Evolutionary conservation across 2,329 filamentous ascomycete species (phyloP).

Genomic region (Neoascochyta sp.): DNA sequence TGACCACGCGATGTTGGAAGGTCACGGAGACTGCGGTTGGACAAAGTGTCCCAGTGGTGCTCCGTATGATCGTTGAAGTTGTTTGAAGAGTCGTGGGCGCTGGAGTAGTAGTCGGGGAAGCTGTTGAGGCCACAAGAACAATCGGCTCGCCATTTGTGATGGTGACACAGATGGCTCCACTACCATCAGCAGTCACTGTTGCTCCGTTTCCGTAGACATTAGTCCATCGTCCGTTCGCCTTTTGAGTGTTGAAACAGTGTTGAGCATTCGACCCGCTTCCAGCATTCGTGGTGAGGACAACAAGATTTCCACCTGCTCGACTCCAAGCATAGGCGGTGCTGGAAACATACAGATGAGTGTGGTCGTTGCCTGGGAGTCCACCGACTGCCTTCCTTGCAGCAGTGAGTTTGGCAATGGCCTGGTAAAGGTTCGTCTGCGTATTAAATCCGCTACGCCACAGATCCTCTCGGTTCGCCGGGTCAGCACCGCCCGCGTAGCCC

Average conservation of each 20-base stretch:
- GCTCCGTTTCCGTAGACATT: constrained; percentile 39
- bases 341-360: constrained; percentile 44
- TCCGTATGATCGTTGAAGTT: constrained; percentile 1
- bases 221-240: constrained; percentile 40
- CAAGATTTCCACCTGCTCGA: constrained; percentile 43
- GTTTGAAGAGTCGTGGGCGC: constrained; percentile 8
- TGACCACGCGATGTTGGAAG: constrained; percentile 48
- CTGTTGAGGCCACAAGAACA: constrained; percentile 33
- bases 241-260: constrained; percentile 45
- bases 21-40: constrained; percentile 36
- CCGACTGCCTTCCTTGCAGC: constrained; percentile 36
- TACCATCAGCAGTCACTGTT: constrained; percentile 39
- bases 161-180: constrained; percentile 43
- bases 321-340: constrained; percentile 47
- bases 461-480: constrained; percentile 42
- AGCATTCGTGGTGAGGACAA: constrained; percentile 47
- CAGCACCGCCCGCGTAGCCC: constrained; percentile 34
- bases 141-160: constrained; percentile 45
- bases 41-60: constrained; percentile 16
- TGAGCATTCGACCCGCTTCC: constrained; percentile 39
- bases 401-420: constrained; percentile 24
- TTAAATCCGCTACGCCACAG: constrained; percentile 39
- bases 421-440: constrained; percentile 27
- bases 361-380: constrained; percentile 45
- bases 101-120: constrained; percentile 8